phyloP scores from a whole-genome alignment of 345 rosid genomes.

The Psidium friedrichsthalianum region DNA sequence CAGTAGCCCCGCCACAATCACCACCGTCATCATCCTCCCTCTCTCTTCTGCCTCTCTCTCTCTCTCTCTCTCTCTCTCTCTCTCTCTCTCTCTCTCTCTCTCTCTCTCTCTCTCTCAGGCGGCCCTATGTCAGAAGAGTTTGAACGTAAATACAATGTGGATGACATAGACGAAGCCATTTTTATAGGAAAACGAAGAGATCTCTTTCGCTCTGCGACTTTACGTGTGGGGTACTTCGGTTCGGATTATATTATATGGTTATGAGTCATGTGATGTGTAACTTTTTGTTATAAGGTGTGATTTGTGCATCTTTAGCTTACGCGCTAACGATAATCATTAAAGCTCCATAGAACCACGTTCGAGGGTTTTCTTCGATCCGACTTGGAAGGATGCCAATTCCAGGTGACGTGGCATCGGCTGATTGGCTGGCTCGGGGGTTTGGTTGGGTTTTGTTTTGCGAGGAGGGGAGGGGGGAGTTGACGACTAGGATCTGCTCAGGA shows the following conservation, averaged over 20 bases:
- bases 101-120: not conserved
- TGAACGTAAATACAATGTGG: not conserved
- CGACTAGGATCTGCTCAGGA: not conserved
- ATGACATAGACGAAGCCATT: not conserved
- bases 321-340: not conserved
- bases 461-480: not conserved
- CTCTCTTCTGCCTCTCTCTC: too few species aligned
- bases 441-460: too few species aligned
- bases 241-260: not conserved
- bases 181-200: not conserved
- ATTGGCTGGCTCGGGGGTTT: not conserved
- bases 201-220: not conserved
- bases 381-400: not conserved
- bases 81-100: not conserved
- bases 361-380: not conserved
- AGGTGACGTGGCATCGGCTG: not conserved
- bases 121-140: not conserved
- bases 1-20: slow-evolving; percentile 9
- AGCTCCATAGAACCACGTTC: not conserved
- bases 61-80: not conserved
- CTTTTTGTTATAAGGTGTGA: not conserved
- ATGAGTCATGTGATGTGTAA: not conserved
- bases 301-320: not conserved
- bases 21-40: slow-evolving; percentile 5
- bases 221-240: not conserved